Conservation (phyloP, 345 rosid species). For the Dipteronia sinensis region DNA sequence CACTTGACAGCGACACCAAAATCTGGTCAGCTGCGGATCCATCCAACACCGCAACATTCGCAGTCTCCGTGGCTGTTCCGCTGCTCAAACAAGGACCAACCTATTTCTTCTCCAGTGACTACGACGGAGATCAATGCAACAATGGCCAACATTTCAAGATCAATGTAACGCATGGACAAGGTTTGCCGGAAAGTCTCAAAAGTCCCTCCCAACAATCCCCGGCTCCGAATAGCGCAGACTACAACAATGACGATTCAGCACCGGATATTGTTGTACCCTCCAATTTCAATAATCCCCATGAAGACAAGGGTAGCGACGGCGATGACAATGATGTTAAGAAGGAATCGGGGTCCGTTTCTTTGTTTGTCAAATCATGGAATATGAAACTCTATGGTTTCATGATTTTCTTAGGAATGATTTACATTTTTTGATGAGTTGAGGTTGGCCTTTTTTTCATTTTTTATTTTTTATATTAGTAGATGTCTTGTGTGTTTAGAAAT, state of each 20-base stretch:
- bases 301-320: conserved; percentile 36
- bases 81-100: conserved; percentile 67
- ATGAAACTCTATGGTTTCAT: conserved; percentile 29
- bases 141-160: conserved; percentile 68
- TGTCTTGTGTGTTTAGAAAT: background rate
- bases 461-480: background rate
- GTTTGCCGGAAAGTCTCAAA: conserved; percentile 59
- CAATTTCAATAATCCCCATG: conserved; percentile 63
- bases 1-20: conserved; percentile 49
- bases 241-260: conserved; percentile 55
- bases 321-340: conserved; percentile 18
- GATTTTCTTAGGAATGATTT: conserved; percentile 29
- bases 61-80: conserved; percentile 66
- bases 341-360: conserved; percentile 34
- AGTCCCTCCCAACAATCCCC: conserved; percentile 55
- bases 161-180: conserved; percentile 77
- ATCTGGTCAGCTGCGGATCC: conserved; percentile 78
- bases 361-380: conserved; percentile 16
- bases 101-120: conserved; percentile 82
- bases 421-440: conserved; percentile 20
- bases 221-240: conserved; percentile 53
- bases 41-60: conserved; percentile 58
- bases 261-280: conserved; percentile 81
- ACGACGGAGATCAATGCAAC: conserved; percentile 88
- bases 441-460: background rate